phyloP scores from a whole-genome alignment of 768 basidiomycete species.

The Jaapia argillacea region DNA sequence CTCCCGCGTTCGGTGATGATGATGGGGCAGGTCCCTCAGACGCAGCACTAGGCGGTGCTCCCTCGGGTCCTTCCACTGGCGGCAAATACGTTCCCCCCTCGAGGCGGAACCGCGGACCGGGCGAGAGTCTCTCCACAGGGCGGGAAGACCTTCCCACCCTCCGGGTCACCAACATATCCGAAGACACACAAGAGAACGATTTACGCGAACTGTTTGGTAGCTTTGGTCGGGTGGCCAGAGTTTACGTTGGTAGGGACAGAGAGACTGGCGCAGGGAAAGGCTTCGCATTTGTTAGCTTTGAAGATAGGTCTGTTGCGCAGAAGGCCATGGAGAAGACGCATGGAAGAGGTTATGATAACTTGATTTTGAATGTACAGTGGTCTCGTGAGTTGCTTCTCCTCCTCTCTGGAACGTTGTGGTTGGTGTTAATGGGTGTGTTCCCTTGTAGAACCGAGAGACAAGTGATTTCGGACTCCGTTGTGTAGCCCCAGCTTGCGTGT shows the following conservation, averaged over 20 bases:
- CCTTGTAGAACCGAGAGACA: too few species aligned
- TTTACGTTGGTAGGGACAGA: constrained; percentile 90
- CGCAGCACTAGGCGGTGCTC: constrained; percentile 16
- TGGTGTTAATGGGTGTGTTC: too few species aligned
- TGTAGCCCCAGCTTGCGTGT: too few species aligned
- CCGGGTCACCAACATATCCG: constrained; percentile 93
- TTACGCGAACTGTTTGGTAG: constrained; percentile 81
- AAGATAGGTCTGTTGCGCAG: constrained; percentile 70
- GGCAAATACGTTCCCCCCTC: constrained; percentile 95
- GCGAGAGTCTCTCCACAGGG: constrained; percentile 65
- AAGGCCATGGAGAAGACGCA: constrained; percentile 87
- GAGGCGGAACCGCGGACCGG: constrained; percentile 68
- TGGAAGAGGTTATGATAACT: constrained; percentile 86
- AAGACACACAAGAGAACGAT: constrained; percentile 92
- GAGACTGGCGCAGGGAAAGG: constrained; percentile 95
- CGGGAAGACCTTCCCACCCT: constrained; percentile 94
- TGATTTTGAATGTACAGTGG: constrained; percentile 69
- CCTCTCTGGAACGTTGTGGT: too few species aligned
- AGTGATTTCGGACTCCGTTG: too few species aligned
- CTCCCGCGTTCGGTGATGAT: constrained; percentile 25
- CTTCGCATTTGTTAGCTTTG: constrained; percentile 96
- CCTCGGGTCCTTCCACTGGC: constrained; percentile 27
- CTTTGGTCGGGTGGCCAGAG: constrained; percentile 81
- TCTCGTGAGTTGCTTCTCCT: too few species aligned
- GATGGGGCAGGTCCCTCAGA: constrained; percentile 22